These are phyloP conservation scores for Helianthus annuus DNA, from an alignment of 129 eudicot species.

Conservation along the genomic window DNA sequence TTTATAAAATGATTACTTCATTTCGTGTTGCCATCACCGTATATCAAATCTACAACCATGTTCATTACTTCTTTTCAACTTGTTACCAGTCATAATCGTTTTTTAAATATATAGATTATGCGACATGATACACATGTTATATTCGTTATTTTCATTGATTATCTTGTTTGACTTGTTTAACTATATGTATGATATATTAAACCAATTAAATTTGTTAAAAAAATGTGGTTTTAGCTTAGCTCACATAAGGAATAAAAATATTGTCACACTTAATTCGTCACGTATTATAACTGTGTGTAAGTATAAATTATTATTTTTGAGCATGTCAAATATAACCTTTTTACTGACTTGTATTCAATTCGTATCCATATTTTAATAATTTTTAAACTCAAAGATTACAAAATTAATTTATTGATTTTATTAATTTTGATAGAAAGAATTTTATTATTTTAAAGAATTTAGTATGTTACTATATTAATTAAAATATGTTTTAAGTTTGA, in stretches of 20 bases:
- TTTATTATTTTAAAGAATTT: too few relatives aligned
- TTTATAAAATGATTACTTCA: not conserved
- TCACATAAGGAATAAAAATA: not conserved
- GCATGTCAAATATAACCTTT: too few relatives aligned
- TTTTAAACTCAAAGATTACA: too few relatives aligned
- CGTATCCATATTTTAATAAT: too few relatives aligned
- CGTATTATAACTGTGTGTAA: not conserved
- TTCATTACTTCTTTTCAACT: not conserved
- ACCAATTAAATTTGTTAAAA: not conserved
- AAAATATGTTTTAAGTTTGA: too few relatives aligned
- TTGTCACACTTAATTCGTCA: not conserved
- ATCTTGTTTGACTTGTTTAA: not conserved
- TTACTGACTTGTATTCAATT: too few relatives aligned
- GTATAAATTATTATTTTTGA: not conserved
- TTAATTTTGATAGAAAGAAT: too few relatives aligned
- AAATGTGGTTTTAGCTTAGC: not conserved
- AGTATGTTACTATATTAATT: too few relatives aligned
- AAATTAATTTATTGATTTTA: too few relatives aligned
- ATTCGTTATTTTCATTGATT: not conserved
- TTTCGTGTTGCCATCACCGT: not conserved
- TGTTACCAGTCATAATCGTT: not conserved
- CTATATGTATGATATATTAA: not conserved
- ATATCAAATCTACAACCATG: not conserved
- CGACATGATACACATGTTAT: slow-evolving; percentile 1
- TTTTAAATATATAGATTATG: not conserved